Base-by-base conservation (phyloP, 2,329 filamentous ascomycete genomes). In the Penicillium olsonii region DNA sequence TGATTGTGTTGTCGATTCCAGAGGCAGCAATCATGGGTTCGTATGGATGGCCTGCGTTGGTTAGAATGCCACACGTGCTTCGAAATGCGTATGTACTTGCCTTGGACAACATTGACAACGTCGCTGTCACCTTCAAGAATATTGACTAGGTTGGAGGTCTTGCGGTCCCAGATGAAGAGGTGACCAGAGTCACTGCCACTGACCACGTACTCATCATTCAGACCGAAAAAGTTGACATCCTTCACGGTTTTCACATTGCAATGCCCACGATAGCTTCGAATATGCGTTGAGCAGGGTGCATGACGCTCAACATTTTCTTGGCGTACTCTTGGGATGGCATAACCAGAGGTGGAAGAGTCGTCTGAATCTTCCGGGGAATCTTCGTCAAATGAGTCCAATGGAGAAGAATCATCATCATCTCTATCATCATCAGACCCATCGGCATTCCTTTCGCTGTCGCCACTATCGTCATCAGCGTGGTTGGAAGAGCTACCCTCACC, bases 201-300 rank as follows among this genome's bases (percentile, higher is more conserved):
- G 10, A 87, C 83, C 10, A 87, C 82, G 54, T 86, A 87, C 61
- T 87, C 84, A 58, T 87, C 85, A 50, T 85, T 72, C 31, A 85
- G 68, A 0, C 84, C 84, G 54, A 84, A 87, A 68, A 81, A 87
- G 53, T 87, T 87, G 52, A 87, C 82, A 60, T 87, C 84, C 59
- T 87, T 87, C 57, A 87, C 83, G 1, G 83, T 87, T 55, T 82
- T 78, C 44, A 84, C 77, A 56, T 87, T 87, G 69, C 84, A 87
- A 64, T 87, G 84, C 2, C 84, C 84, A 3, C 74, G 73, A 62
- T 85, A 87, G 17, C 76, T 67, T 33, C 78, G 78, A 2, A 78
- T 83, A 55, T 84, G 80, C 2, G 79, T 70, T 15, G 72, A 75
- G 59, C 81, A 84, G 12, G 81, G 79, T 5, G 82, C 75, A 43